Evolutionary conservation across 192 early-diverging fungal species (phyloP), one percentile per base, ranked within the genome.

Genomic region (Coemansia asiatica): DNA sequence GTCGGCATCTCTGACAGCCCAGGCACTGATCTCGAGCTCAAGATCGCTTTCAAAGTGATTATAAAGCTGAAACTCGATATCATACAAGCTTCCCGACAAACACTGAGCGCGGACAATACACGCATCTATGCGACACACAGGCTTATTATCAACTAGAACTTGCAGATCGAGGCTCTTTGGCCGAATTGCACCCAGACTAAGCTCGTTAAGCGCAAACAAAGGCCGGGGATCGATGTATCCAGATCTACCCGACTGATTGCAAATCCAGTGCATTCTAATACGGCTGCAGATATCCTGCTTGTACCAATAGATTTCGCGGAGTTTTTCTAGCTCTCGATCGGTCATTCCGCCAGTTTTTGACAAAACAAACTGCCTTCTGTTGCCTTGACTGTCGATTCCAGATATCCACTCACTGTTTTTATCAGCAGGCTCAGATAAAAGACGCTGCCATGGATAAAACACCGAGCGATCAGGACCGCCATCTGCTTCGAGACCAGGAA

Each of bases 401-500:
- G 49, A 13, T 15, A 38, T 13, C 78, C 78, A 80, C 22, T 56
- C 50, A 33, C 25, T 64, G 26, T 23, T 13, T 3, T 25, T 44
- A 49, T 49, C 40, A 28, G 38, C 58, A 13, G 23, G 50, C 21
- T 15, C 13, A 0, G 40, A 21, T 25, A 72, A 22, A 10, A 63
- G 12, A 4, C 53, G 38, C n/a, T 72, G 72, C 78, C 78, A 81
- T 8, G 78, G 63, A 51, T 81, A 81, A 23, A 69, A 63, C 25
- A 72, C 33, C 0, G 66, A 25, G 10, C 40, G 44, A 31, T 81
- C 78, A 2, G 73, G 66, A 3, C 69, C 69, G 40, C 73, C 78
- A n/a, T 75, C 61, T 19, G 67, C 78, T 26, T 81, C 78, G 13
- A 65, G 26, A 1, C 78, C 78, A 12, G 78, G 78, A 2, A 81